Evolutionary conservation across 1,139 yeast genomes (phyloP).

Genomic region (Geotrichum candidum): DNA sequence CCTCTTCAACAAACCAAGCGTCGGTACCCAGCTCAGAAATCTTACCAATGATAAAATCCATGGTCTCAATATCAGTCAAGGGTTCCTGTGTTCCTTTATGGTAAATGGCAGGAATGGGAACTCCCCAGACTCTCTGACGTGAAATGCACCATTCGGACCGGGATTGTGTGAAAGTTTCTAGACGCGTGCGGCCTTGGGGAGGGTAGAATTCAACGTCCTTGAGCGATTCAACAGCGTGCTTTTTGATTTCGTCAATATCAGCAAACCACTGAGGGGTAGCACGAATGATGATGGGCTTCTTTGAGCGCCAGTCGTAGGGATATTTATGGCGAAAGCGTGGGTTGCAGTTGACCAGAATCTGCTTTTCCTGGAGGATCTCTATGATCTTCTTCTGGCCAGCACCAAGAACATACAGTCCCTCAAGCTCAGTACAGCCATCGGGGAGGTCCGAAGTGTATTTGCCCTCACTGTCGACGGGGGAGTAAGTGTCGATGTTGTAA

Average conservation of each 20-base stretch:
- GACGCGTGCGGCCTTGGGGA: slow-evolving; percentile 60
- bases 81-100: slow-evolving; percentile 54
- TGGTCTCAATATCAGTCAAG: slow-evolving; percentile 45
- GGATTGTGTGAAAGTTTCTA: slow-evolving; percentile 63
- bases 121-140: slow-evolving; percentile 98
- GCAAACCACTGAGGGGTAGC: slow-evolving; percentile 98
- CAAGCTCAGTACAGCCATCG: slow-evolving; percentile 42
- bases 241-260: slow-evolving; percentile 69
- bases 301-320: slow-evolving; percentile 96
- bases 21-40: slow-evolving; percentile 59
- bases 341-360: slow-evolving; percentile 47
- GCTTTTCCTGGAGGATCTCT: slow-evolving; percentile 39
- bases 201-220: slow-evolving; percentile 66
- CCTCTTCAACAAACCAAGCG: slow-evolving; percentile 66
- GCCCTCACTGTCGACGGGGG: slow-evolving; percentile 78
- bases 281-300: slow-evolving; percentile 88
- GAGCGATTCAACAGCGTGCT: slow-evolving; percentile 53
- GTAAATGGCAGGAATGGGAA: slow-evolving; percentile 87
- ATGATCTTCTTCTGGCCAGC: slow-evolving; percentile 50
- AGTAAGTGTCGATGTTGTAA: slow-evolving; percentile 52
- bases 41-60: slow-evolving; percentile 49
- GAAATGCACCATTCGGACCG: slow-evolving; percentile 98
- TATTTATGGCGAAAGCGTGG: slow-evolving; percentile 68
- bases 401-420: slow-evolving; percentile 56
- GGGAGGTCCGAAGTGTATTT: slow-evolving; percentile 49